Percentiles rank a stretch among this genome's conserved stretches.
Evolutionary conservation across 306 rosid species (phyloP).

Genomic region (Acacia acuminata): DNA sequence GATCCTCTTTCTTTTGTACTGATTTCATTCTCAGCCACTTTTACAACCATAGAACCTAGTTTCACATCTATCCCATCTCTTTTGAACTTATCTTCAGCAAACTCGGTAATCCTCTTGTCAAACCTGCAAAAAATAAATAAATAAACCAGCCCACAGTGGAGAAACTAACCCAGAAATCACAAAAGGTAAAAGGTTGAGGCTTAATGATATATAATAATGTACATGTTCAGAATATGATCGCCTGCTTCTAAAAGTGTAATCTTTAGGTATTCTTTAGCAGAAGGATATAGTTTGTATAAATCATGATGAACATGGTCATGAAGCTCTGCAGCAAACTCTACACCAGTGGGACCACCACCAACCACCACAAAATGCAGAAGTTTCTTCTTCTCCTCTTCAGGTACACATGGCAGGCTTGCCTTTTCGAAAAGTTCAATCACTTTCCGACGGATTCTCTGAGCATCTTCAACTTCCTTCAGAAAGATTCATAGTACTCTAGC

Average conservation of each 20-base stretch:
- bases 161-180: not conserved
- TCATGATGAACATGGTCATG: constrained; percentile 85
- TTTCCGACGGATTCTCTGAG: constrained; percentile 69
- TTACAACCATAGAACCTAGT: constrained; percentile 88
- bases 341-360: constrained; percentile 99
- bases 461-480: constrained; percentile 94
- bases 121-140: constrained; percentile 51
- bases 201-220: not conserved
- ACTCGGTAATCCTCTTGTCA: constrained; percentile 93
- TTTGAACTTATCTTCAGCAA: constrained; percentile 76
- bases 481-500: constrained; percentile 17
- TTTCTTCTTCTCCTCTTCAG: constrained; percentile 81
- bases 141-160: not conserved
- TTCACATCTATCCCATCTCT: constrained; percentile 87
- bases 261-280: constrained; percentile 49
- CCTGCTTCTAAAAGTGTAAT: constrained; percentile 91
- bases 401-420: constrained; percentile 69
- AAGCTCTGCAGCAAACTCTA: constrained; percentile 94
- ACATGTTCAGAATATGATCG: constrained; percentile 89
- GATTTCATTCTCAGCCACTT: constrained; percentile 76
- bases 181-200: not conserved
- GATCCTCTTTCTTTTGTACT: constrained; percentile 64
- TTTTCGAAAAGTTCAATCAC: constrained; percentile 83
- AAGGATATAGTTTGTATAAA: constrained; percentile 67
- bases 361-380: constrained; percentile 90